Base-by-base conservation (phyloP, 441 rosid species). In the Mallotus repandus region DNA sequence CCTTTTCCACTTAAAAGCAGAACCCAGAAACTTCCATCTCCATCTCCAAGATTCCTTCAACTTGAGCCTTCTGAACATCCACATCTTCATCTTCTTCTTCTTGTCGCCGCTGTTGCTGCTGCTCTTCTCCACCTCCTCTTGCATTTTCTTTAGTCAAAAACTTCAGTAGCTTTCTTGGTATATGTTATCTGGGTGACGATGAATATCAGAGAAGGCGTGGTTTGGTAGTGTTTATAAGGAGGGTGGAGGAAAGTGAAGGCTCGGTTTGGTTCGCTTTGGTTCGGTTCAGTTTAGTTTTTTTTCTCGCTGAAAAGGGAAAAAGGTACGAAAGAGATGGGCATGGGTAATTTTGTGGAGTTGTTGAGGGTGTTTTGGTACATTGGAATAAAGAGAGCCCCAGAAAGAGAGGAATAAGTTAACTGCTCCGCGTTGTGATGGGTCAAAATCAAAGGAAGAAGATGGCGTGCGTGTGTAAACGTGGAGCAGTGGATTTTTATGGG, bases 1-100 rank as follows among this genome's bases (percentile, higher is more conserved):
- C 73, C 81, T 76, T 80, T 81, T 87, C 89, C 87, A 86, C 77
- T 78, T 85, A 71, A 86, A 86, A 72, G 82, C 83, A 22, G 89
- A 79, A 12, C 87, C 84, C 68, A 82, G 18, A n/a, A 78, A 79
- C 83, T 73, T 81, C 83, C 73, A 76, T 76, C 77, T 81, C 83
- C 78, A 78, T 1, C 79, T 79, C 85, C 81, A 74, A 0, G 86
- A 63, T 21, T 77, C 80, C 73, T 66, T 84, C 75, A 79, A 64
- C 61, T 79, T 71, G 67, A 81, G 60, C 83, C 71, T 72, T 84
- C 79, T 84, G 54, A 79, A 72, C 52, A 76, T 3, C 66, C 73
- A 59, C 85, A 77, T 82, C 75, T 76, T 78, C 78, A 70, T 77
- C 69, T 70, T 76, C 75, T 22, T 69, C 67, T 29, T 68, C 16